Evolutionary conservation across 2,329 filamentous ascomycete species (phyloP), one percentile per base, ranked within the genome.

Genomic region (Fusarium sp.): DNA sequence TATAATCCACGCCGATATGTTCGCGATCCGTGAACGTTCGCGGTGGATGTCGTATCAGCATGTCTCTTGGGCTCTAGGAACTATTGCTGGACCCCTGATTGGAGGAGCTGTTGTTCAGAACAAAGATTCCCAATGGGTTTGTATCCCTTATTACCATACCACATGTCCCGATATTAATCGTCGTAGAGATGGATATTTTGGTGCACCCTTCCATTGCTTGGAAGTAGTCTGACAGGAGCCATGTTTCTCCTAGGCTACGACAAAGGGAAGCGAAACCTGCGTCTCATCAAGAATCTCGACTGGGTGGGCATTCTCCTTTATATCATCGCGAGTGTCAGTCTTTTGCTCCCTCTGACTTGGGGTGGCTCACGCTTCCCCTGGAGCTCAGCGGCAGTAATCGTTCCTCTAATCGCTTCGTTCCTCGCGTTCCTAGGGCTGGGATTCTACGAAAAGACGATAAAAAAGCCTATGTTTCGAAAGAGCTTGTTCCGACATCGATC

Each of bases 251-350:
- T 82, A 17, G 76, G 74, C 38, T 78, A 80, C 35, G 77, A 79
- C 54, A 54, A 60, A 49, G 20, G 35, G 22, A 55, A 64, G 5
- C 57, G 59, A 2, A 57, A 65, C 31, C 33, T 52, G 24, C 35
- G 36, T 15, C 61, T 72, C 6, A 57, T 78, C 36, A 66, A 63
- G 24, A 44, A 63, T 7, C 86, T 93, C 31, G 91, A 94, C 77
- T 93, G 89, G 86, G 61, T 89, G 38, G 92, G 92, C 4, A 86
- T 88, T 9, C 72, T 87, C 2, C 77, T 94, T 7, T 93, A 94
- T 77, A 77, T 79, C 15, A 26, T 71, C 33, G 71, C 70, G 10
- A 65, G 70, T 4, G 56, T 75, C 38, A 59, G 61, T 5, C 48
- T 78, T 11, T 64, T 79, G 9, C 38, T 74, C 9, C 72, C 72